A percentile compares a stretch with the other conserved stretches of the same genome.
Conservation (phyloP, 805 yeast species). For the Lachancea thermotolerans region DNA sequence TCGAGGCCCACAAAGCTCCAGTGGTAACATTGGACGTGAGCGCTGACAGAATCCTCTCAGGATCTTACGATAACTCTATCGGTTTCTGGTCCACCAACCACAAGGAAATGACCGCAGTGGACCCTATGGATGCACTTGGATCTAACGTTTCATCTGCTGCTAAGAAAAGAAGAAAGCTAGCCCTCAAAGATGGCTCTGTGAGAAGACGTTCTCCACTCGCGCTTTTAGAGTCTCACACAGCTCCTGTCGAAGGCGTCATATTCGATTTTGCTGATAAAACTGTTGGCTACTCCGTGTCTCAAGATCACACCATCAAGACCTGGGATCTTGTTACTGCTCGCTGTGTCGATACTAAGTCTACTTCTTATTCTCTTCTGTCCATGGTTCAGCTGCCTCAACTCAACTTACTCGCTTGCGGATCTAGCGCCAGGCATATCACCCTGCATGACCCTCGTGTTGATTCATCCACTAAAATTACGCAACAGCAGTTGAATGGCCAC, state of each 20-base stretch:
- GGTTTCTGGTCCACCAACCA: conserved; percentile 86
- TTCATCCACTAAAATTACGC: conserved; percentile 50
- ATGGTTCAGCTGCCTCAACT: conserved; percentile 59
- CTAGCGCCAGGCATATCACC: conserved; percentile 94
- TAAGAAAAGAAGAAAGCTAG: conserved; percentile 81
- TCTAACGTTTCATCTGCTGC: conserved; percentile 61
- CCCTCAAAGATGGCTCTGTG: conserved; percentile 65
- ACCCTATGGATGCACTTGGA: conserved; percentile 39
- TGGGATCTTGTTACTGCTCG: conserved; percentile 91
- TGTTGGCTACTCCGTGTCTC: conserved; percentile 90
- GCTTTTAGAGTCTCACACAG: conserved; percentile 70
- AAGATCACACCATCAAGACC: conserved; percentile 90
- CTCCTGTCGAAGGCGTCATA: conserved; percentile 79
- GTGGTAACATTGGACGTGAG: conserved; percentile 61
- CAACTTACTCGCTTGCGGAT: conserved; percentile 82
- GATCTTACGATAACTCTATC: conserved; percentile 70
- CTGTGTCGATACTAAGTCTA: conserved; percentile 79
- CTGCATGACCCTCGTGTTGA: conserved; percentile 82
- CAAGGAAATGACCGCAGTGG: conserved; percentile 72
- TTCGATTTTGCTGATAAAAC: conserved; percentile 68
- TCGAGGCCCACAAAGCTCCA: conserved; percentile 86
- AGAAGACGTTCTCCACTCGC: conserved; percentile 79
- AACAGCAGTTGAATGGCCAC: conserved; percentile 80
- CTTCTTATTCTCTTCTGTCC: conserved; percentile 79
- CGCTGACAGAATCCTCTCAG: conserved; percentile 67